phyloP scores from a whole-genome alignment of 2,329 filamentous ascomycete species.

The Pezicula carpinea region DNA sequence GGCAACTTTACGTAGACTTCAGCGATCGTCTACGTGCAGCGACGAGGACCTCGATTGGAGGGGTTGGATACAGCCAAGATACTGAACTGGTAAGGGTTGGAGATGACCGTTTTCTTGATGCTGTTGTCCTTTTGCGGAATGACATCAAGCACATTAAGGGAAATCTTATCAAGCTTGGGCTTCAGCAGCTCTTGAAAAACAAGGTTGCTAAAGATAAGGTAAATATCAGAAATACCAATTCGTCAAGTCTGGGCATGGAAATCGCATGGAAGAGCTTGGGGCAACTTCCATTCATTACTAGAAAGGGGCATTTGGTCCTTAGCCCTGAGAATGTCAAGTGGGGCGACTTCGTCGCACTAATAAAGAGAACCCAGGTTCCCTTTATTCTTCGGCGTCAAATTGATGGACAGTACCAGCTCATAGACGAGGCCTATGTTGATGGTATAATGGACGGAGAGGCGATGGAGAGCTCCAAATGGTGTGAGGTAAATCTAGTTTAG shows the following conservation, averaged over 20 bases:
- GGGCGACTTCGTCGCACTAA: slow-evolving; percentile 5
- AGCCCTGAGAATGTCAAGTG: slow-evolving; percentile 5
- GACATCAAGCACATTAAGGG: slow-evolving; percentile 6
- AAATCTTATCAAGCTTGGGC: slow-evolving; percentile 5
- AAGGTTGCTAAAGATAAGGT: slow-evolving; percentile 2
- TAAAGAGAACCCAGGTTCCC: slow-evolving; percentile 6
- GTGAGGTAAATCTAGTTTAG: slow-evolving; percentile 7
- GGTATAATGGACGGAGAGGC: slow-evolving; percentile 24
- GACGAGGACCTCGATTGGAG: slow-evolving; percentile 4
- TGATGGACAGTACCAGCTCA: slow-evolving; percentile 15
- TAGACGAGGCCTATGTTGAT: slow-evolving; percentile 24
- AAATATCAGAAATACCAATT: slow-evolving; percentile 1
- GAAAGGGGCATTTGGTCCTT: slow-evolving; percentile 10
- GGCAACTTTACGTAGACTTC: slow-evolving; percentile 5
- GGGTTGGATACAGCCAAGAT: slow-evolving; percentile 6
- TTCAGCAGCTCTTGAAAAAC: slow-evolving; percentile 3
- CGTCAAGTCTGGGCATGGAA: slow-evolving; percentile 2
- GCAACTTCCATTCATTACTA: slow-evolving; percentile 11
- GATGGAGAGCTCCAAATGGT: slow-evolving; percentile 5
- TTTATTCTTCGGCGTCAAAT: slow-evolving; percentile 3
- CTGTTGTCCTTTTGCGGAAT: slow-evolving; percentile 5
- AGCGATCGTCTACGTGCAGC: slow-evolving; percentile 4
- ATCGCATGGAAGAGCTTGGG: slow-evolving; percentile 9
- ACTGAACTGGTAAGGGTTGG: slow-evolving; percentile 2
- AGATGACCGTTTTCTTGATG: slow-evolving; percentile 4